Conservation (phyloP, 2,329 filamentous ascomycete genomes). For the Cladophialophora psammophila region DNA sequence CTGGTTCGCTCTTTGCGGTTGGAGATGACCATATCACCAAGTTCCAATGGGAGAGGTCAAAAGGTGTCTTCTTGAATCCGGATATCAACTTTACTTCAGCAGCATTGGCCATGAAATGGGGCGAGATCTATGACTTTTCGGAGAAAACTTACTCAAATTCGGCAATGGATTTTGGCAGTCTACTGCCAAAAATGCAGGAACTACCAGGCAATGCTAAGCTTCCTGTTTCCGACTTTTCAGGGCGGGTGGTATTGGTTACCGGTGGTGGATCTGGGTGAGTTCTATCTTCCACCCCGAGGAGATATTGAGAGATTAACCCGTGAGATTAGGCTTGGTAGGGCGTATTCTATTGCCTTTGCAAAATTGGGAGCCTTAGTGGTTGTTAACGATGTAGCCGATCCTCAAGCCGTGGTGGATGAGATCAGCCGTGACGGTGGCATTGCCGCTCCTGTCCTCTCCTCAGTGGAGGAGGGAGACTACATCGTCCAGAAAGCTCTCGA, state of each 20-base stretch:
- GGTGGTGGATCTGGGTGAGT: slow-evolving; percentile 28
- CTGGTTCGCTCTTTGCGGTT: slow-evolving; percentile 87
- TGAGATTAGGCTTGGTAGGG: slow-evolving; percentile 80
- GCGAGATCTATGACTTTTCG: slow-evolving; percentile 84
- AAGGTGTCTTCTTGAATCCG: slow-evolving; percentile 84
- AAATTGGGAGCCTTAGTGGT: slow-evolving; percentile 84
- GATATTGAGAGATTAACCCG: neutral
- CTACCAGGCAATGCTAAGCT: slow-evolving; percentile 71
- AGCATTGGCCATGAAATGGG: slow-evolving; percentile 86
- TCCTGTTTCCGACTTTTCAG: slow-evolving; percentile 57
- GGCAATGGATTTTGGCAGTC: slow-evolving; percentile 82
- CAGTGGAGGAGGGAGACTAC: slow-evolving; percentile 86
- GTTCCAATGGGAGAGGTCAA: slow-evolving; percentile 90
- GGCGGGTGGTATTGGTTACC: slow-evolving; percentile 25
- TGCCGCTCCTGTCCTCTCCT: slow-evolving; percentile 89
- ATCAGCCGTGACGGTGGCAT: slow-evolving; percentile 88
- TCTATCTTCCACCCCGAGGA: slow-evolving; percentile 43
- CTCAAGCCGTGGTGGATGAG: slow-evolving; percentile 86
- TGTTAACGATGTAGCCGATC: slow-evolving; percentile 90
- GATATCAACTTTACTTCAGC: slow-evolving; percentile 87
- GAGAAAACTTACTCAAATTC: slow-evolving; percentile 81
- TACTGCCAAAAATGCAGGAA: slow-evolving; percentile 83
- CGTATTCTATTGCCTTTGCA: slow-evolving; percentile 85
- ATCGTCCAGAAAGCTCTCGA: slow-evolving; percentile 93
- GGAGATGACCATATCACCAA: slow-evolving; percentile 91